Percentiles rank a stretch among this genome's conserved stretches.
Evolutionary conservation across 805 yeast species (phyloP).

Genomic region (Blastobotrys chiropterorum): DNA sequence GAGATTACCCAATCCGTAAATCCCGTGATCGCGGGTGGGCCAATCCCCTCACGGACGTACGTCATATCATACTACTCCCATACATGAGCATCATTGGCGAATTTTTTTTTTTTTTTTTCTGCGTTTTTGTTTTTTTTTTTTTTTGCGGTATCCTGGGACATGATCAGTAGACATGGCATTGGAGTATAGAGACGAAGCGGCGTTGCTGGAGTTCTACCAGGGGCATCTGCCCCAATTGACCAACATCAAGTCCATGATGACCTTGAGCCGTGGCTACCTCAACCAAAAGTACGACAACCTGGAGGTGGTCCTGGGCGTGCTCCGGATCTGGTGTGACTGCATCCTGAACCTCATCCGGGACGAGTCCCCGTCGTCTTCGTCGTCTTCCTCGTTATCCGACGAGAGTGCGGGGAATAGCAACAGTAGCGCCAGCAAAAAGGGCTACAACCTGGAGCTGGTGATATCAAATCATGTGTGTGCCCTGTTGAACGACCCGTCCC

Average conservation of each 20-base stretch:
- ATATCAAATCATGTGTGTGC: background rate
- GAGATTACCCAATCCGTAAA: background rate
- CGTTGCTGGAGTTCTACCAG: background rate
- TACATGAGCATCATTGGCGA: too few species aligned
- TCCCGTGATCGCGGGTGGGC: background rate
- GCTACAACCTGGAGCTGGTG: background rate
- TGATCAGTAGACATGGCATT: background rate
- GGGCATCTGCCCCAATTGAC: conserved; percentile 2
- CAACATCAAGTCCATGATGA: conserved; percentile 2
- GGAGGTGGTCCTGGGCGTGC: conserved; percentile 1
- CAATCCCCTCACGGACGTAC: background rate
- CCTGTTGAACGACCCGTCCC: background rate
- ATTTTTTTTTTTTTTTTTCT: too few species aligned
- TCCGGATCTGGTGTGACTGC: conserved; percentile 5
- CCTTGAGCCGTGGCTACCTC: background rate
- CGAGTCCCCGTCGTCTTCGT: background rate
- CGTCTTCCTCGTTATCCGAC: background rate
- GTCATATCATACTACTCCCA: too few species aligned
- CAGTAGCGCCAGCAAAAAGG: too few species aligned
- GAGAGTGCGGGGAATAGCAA: background rate
- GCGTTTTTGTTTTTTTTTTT: too few species aligned
- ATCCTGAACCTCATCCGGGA: background rate
- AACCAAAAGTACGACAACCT: background rate
- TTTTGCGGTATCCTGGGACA: too few species aligned
- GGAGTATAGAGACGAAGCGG: background rate